Base-by-base conservation (phyloP, 2,329 filamentous ascomycete genomes). In the Sarocladium kiliense region DNA sequence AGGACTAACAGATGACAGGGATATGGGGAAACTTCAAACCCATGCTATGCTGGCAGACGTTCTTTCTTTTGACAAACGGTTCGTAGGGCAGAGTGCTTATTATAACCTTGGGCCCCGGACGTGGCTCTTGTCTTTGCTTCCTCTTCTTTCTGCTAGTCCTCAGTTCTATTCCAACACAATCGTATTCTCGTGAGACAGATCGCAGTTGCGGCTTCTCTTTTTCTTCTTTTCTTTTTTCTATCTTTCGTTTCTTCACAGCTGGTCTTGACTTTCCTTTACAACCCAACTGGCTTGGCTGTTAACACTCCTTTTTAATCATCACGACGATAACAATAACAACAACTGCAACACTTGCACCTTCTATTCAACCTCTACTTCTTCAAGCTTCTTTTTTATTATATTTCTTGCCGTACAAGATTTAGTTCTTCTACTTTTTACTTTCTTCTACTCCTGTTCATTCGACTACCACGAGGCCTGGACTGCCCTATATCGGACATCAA, bases 251-350 rank as follows among this genome's bases (percentile, higher is more conserved):
- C 67, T 53, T 53, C 62, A 62, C 65, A 66, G 65, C 65, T 58
- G 57, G 61, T 61, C 61, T 57, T 57, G 60, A 66, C 65, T 62
- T 60, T 68, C 64, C 60, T 69, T 69, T 62, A 62, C 73, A 65
- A 71, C 68, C 76, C 77, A 79, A 79, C 77, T 78, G 77, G 76
- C 73, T 80, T 80, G 78, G 78, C 76, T 79, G 74, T 75, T 76
- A 74, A 76, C 77, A 68, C 70, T 79, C 75, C 71, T 81, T 80
- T 25, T 53, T 37, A 37, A 27, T 53, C 16, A 41, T 36, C 49
- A 19, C n/a, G 18, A 49, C 11, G 21, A 12, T 9, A 30, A 30
- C 44, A 49, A 30, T 25, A 30, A 7, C 58, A 59, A 59, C 57
- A 39, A 54, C 54, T 41, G 41, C 21, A 58, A 50, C 55, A 58